phyloP scores from a whole-genome alignment of 495 filamentous ascomycete species.

The Baudoinia panamericana region DNA sequence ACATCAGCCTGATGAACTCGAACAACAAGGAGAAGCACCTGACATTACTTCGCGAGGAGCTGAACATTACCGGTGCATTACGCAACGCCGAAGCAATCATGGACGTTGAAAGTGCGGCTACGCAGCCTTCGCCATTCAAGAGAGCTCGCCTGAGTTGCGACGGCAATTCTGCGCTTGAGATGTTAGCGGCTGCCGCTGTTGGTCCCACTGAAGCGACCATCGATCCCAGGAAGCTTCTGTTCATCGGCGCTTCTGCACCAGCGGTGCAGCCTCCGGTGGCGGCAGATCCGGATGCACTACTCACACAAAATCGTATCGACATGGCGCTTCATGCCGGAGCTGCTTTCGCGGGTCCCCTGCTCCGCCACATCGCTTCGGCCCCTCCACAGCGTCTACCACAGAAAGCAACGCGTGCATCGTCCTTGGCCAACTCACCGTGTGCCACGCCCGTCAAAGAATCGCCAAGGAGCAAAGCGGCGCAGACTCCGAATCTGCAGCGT shows the following conservation, averaged over 20 bases:
- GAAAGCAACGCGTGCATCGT: constrained; percentile 6
- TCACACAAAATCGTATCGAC: constrained; percentile 5
- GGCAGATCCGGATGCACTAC: not conserved
- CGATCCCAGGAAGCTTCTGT: not conserved
- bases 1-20: constrained; percentile 12
- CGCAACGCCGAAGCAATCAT: too few species aligned
- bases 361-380: not conserved
- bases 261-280: not conserved
- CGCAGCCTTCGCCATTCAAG: constrained; percentile 1
- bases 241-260: not conserved
- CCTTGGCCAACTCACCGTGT: constrained; percentile 13
- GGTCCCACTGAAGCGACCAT: not conserved
- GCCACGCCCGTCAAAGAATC: constrained; percentile 5
- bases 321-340: constrained; percentile 3
- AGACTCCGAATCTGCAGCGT: constrained; percentile 3
- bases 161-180: not conserved
- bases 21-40: constrained; percentile 5
- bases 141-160: not conserved
- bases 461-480: not conserved
- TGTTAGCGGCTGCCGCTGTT: constrained; percentile 1
- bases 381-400: constrained; percentile 5
- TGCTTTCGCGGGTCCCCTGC: not conserved
- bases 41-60: constrained; percentile 1
- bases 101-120: not conserved
- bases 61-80: too few species aligned